Conservation (phyloP, 768 basidiomycete species). For the Cystobasidium ongulense region DNA sequence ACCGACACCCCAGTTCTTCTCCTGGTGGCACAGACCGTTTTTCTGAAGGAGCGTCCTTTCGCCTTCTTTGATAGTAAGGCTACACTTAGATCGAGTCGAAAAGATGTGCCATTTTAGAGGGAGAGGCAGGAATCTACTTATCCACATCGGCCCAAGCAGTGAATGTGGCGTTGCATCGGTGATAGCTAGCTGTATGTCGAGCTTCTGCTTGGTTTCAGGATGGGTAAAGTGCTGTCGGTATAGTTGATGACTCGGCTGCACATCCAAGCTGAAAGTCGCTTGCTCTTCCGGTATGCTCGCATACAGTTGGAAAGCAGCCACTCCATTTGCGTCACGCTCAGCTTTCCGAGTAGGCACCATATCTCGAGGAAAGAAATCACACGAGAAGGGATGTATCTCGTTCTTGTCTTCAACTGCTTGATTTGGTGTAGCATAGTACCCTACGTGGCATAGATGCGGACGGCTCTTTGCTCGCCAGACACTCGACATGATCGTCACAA, state of each 20-base stretch:
- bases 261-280: conserved; percentile 5
- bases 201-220: conserved; percentile 26
- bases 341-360: not conserved
- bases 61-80: conserved; percentile 1
- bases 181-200: conserved; percentile 1
- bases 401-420: not conserved
- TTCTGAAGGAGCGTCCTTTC: conserved; percentile 1
- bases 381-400: conserved; percentile 13
- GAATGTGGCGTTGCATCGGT: conserved; percentile 12
- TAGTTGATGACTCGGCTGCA: not conserved
- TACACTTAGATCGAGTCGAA: not conserved
- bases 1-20: conserved; percentile 28
- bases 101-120: conserved; percentile 27
- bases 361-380: conserved; percentile 11
- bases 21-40: conserved; percentile 1
- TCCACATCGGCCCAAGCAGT: conserved; percentile 26
- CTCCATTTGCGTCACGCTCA: not conserved
- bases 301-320: conserved; percentile 3
- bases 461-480: conserved; percentile 14
- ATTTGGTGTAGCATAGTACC: not conserved
- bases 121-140: conserved; percentile 8
- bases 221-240: conserved; percentile 13
- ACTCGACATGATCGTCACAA: conserved; percentile 24
- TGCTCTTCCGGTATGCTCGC: conserved; percentile 14
- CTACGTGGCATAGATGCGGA: conserved; percentile 7